Evolutionary conservation across 768 basidiomycete genomes (phyloP).

Genomic region (Fistulinella prunicolor): DNA sequence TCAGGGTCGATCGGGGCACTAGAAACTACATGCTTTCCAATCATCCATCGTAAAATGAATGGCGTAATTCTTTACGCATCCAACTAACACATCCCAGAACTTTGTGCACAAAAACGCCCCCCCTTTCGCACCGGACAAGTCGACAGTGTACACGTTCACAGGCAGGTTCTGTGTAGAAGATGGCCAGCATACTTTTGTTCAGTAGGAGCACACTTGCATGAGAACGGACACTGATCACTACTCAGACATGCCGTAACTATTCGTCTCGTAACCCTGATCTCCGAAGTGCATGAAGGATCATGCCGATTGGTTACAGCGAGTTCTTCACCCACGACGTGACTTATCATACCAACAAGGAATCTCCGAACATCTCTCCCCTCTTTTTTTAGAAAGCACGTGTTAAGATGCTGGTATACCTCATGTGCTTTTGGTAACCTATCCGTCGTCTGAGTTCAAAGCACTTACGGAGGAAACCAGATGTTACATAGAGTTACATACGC

Average conservation of each 20-base stretch:
- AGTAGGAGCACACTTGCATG: too few species aligned
- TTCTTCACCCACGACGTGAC: too few species aligned
- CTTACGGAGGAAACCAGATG: constrained; percentile 1
- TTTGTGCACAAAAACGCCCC: neutral
- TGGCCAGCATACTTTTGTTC: too few species aligned
- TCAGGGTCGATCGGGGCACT: constrained; percentile 15
- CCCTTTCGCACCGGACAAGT: too few species aligned
- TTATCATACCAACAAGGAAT: neutral
- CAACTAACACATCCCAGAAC: constrained; percentile 1
- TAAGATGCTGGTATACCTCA: constrained; percentile 10
- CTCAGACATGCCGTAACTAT: too few species aligned
- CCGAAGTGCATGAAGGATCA: neutral
- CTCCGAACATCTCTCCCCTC: neutral
- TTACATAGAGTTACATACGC: constrained; percentile 22
- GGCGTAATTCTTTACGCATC: neutral
- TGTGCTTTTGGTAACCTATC: constrained; percentile 7
- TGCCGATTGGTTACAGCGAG: constrained; percentile 2
- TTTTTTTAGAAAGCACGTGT: neutral
- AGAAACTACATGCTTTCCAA: neutral
- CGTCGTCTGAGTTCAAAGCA: constrained; percentile 19
- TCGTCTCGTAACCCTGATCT: neutral
- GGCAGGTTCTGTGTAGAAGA: too few species aligned
- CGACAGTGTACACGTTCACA: too few species aligned
- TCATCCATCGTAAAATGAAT: constrained; percentile 7
- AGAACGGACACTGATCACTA: too few species aligned